Evolutionary conservation across 1,284 basidiomycete species (phyloP).

Genomic region (Cryptococcus jaspeensis): DNA sequence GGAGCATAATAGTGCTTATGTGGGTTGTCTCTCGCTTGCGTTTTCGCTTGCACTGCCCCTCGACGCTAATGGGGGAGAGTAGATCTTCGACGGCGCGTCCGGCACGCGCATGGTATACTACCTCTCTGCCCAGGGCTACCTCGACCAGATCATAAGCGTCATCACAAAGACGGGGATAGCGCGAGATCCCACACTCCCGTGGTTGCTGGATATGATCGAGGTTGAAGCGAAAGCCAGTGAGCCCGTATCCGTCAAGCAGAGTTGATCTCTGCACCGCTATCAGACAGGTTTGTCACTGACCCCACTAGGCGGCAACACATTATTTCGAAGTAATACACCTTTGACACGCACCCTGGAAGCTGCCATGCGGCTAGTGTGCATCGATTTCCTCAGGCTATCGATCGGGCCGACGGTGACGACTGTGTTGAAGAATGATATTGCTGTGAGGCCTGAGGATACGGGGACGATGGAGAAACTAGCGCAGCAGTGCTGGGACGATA

Average conservation of each 20-base stretch:
- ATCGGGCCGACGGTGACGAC: slow-evolving; percentile 26
- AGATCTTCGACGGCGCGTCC: slow-evolving; percentile 10
- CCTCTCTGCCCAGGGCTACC: slow-evolving; percentile 9
- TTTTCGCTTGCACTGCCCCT: no score
- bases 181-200: slow-evolving; percentile 17
- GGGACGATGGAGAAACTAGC: slow-evolving; percentile 16
- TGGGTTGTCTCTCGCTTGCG: background rate
- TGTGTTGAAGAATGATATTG: slow-evolving; percentile 5
- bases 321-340: slow-evolving; percentile 36
- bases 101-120: slow-evolving; percentile 15
- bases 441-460: background rate
- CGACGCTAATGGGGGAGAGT: no score
- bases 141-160: slow-evolving; percentile 12
- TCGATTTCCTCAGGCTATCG: slow-evolving; percentile 23
- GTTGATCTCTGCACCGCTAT: background rate
- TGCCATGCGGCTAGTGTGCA: slow-evolving; percentile 30
- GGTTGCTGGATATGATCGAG: slow-evolving; percentile 20
- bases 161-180: slow-evolving; percentile 21
- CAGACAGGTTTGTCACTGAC: background rate
- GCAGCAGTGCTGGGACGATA: slow-evolving; percentile 26
- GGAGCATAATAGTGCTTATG: slow-evolving; percentile 10
- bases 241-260: slow-evolving; percentile 1
- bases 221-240: slow-evolving; percentile 18
- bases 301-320: slow-evolving; percentile 25
- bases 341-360: slow-evolving; percentile 33